Evolutionary conservation across 768 basidiomycete genomes (phyloP).

Genomic region (Trametes punicea): DNA sequence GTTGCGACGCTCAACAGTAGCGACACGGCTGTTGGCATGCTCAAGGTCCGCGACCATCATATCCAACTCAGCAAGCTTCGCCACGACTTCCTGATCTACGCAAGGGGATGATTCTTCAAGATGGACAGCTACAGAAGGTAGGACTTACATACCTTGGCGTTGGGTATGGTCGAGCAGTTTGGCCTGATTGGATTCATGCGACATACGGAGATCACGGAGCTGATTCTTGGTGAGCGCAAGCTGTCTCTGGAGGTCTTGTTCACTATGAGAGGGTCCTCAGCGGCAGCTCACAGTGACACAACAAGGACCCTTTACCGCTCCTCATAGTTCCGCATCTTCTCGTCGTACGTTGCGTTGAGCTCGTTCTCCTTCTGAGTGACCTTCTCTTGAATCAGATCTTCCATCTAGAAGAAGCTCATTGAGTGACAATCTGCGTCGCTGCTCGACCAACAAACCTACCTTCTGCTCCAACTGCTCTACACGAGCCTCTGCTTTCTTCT

Average conservation of each 20-base stretch:
- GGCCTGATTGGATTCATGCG: constrained; percentile 91
- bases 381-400: constrained; percentile 84
- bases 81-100: constrained; percentile 90
- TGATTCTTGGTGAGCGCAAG: constrained; percentile 85
- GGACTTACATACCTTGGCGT: constrained; percentile 62
- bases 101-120: background rate
- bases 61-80: constrained; percentile 90
- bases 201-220: constrained; percentile 83
- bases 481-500: constrained; percentile 71
- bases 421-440: background rate
- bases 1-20: constrained; percentile 90
- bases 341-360: constrained; percentile 94
- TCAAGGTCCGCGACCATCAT: constrained; percentile 94
- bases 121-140: background rate
- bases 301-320: constrained; percentile 68
- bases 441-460: constrained; percentile 40
- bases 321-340: constrained; percentile 92
- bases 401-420: constrained; percentile 67
- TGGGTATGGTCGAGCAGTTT: constrained; percentile 88
- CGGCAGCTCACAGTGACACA: too few relatives aligned
- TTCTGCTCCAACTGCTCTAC: constrained; percentile 81
- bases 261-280: constrained; percentile 55
- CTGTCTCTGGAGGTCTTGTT: constrained; percentile 92
- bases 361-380: constrained; percentile 94
- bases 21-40: constrained; percentile 91